Conservation (phyloP, 805 yeast genomes). For the Pichia pseudocactophila region DNA sequence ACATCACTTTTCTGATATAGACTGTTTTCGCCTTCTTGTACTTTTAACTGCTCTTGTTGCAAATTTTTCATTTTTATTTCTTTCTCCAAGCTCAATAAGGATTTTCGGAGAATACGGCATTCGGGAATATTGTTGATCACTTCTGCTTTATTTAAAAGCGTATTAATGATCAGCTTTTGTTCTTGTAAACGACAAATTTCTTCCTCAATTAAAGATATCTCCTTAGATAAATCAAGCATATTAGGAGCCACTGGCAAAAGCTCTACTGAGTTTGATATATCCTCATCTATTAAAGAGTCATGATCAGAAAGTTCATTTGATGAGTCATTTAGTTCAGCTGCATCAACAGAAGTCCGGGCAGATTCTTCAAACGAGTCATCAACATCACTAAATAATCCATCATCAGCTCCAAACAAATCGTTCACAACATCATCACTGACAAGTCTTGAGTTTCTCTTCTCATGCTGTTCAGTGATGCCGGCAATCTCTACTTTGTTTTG, state of each 20-base stretch:
- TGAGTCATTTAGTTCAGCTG: not conserved
- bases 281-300: slow-evolving; percentile 3
- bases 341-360: not conserved
- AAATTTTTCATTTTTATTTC: slow-evolving; percentile 70
- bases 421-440: slow-evolving; percentile 24
- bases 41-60: slow-evolving; percentile 69
- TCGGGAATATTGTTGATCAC: slow-evolving; percentile 70
- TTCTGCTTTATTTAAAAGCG: slow-evolving; percentile 73
- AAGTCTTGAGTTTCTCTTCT: slow-evolving; percentile 17
- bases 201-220: slow-evolving; percentile 47
- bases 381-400: slow-evolving; percentile 16
- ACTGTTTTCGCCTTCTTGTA: slow-evolving; percentile 75
- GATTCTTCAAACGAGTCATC: not conserved
- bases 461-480: not conserved
- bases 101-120: slow-evolving; percentile 56
- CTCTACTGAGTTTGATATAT: slow-evolving; percentile 11
- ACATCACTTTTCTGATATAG: slow-evolving; percentile 59
- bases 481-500: slow-evolving; percentile 13
- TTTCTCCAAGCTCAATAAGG: slow-evolving; percentile 54
- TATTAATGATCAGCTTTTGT: slow-evolving; percentile 57
- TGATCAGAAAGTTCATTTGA: not conserved
- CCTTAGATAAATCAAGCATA: slow-evolving; percentile 54
- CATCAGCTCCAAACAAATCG: slow-evolving; percentile 25
- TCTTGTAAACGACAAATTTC: slow-evolving; percentile 51
- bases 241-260: slow-evolving; percentile 57